Evolutionary conservation across 1,139 yeast genomes (phyloP), one percentile per base, ranked within the genome.

Genomic region (Hansenula anomala): DNA sequence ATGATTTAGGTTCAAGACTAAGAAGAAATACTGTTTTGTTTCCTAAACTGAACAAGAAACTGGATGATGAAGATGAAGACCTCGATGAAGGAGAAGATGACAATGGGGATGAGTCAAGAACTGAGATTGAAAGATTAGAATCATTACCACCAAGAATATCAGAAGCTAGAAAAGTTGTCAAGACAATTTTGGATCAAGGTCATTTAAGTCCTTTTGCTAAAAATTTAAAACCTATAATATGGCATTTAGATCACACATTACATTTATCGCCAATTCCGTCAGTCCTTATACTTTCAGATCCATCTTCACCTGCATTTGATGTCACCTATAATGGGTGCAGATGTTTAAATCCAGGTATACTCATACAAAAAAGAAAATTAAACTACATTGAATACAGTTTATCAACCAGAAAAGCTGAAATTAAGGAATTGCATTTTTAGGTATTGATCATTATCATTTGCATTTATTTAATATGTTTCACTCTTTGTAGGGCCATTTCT

Each of bases 161-260:
- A 24, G 92, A 85, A 58, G 82, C 95, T 0, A 70, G 95, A 46
- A 83, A 80, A 51, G 61, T 88, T 8, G 87, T 84, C 17, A 82
- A 85, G 50, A 87, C 96, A 0, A 46, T 92, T 3, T 62, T 92
- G 12, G 96, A 88, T 55, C 98, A 92, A 60, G 95, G 95, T 1
- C 84, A 79, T 54, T 59, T 92, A 37, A 84, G 94, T 33, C 97
- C 98, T 15, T 88, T 89, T 55, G 66, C 78, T 5, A 61, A 69
- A 23, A 63, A 69, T 30, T 64, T 76, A 24, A 73, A 87, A 44
- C 83, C 94, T 1, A 67, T 87, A 1, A 66, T 77, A 28, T 77
- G 95, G 65, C 81, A 79, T 43, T 75, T 74, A 51, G 95, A 87
- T 55, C 79, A 80, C 48, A 66, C 78, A 2, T 67, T 92, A 41